phyloP scores from a whole-genome alignment of 2,329 filamentous ascomycete genomes.

The Sclerotinia borealis region DNA sequence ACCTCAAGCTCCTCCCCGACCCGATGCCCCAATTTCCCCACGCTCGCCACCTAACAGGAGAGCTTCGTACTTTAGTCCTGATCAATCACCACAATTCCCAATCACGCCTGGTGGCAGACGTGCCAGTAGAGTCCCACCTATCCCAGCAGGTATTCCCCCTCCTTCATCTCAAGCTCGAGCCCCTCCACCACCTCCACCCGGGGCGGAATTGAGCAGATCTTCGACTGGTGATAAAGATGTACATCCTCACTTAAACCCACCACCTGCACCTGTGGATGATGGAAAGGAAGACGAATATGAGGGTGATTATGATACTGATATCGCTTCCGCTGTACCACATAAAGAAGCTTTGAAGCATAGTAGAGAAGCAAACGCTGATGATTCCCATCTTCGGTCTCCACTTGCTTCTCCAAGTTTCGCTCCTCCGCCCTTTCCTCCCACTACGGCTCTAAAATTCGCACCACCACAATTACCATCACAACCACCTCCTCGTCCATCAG shows the following conservation, averaged over 20 bases:
- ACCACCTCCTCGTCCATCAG: slow-evolving; percentile 50
- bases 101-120: slow-evolving; percentile 45
- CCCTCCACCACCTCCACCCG: slow-evolving; percentile 61
- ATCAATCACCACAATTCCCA: slow-evolving; percentile 32
- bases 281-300: slow-evolving; percentile 91
- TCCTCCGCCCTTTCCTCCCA: slow-evolving; percentile 49
- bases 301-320: slow-evolving; percentile 96
- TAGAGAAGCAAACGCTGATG: slow-evolving; percentile 70
- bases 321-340: slow-evolving; percentile 85
- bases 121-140: slow-evolving; percentile 52
- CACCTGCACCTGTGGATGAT: slow-evolving; percentile 54
- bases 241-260: slow-evolving; percentile 38
- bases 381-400: slow-evolving; percentile 47
- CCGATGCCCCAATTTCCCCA: slow-evolving; percentile 37
- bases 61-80: slow-evolving; percentile 34
- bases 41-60: slow-evolving; percentile 38
- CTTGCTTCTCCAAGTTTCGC: slow-evolving; percentile 36
- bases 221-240: slow-evolving; percentile 51
- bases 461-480: slow-evolving; percentile 62
- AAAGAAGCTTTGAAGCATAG: slow-evolving; percentile 88
- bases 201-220: slow-evolving; percentile 48
- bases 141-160: slow-evolving; percentile 47
- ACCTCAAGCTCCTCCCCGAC: slow-evolving; percentile 42
- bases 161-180: slow-evolving; percentile 51
- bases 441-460: slow-evolving; percentile 49